Base-by-base conservation (phyloP, 257 asterid genomes). In the Solanum piurae region DNA sequence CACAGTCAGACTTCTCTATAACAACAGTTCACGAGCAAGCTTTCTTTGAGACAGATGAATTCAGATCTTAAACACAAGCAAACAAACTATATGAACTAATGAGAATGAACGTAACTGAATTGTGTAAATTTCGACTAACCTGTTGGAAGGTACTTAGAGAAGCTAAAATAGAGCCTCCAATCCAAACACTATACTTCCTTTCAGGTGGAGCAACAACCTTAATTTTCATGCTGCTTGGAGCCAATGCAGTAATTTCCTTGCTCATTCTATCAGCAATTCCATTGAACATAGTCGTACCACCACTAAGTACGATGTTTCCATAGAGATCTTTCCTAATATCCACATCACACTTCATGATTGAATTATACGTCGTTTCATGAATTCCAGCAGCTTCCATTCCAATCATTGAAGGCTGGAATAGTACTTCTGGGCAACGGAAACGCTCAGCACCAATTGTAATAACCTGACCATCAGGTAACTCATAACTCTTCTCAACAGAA, bases 141-240 rank as follows among this genome's bases (percentile, higher is more conserved):
- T 91, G 93, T 83, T 91, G 91, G 89, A 91, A 91, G 80, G 93
- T 91, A 86, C 93, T 91, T 29, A 91, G 90, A 23, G 93, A 91
- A 42, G 93, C 91, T 88, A 91, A 88, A 83, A 91, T 89, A 79
- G 93, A 91, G 36, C 93, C 93, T 49, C 91, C 91, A n/a, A 91
- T 91, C 93, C 93, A 91, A 86, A 89, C 93, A 85, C 93, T 91
- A 21, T 91, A 91, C 86, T 91, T 91, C 89, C 91, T 91, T 83
- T 91, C 93, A 27, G 93, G 93, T 46, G 93, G 93, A 88, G 93
- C 91, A 7, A 91, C 93, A 55, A 91, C 93, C 88, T 91, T 91
- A 66, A 89, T 91, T 74, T 88, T 91, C 93, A 91, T 91, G 90
- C 93, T 91, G 73, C 93, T 91, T 18, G 93, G 93, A 5, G 93